Evolutionary conservation across 2,329 filamentous ascomycete genomes (phyloP), one percentile per base, ranked within the genome.

Genomic region (Ceratocystis eucalypticola): DNA sequence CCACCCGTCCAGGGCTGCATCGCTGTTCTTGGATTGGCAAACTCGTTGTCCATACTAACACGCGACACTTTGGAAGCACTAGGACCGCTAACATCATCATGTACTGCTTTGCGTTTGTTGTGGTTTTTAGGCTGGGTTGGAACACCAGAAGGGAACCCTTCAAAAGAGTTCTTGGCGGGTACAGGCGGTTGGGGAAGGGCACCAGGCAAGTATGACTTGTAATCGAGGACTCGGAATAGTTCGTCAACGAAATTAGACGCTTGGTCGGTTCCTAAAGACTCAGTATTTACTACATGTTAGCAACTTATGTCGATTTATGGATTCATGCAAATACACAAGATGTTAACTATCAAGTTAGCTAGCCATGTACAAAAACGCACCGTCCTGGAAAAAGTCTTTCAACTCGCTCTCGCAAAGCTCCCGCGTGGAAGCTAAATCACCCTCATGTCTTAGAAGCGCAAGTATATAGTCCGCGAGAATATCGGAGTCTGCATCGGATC

Each of bases 381-480:
- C 82, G 71, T 90, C 86, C 71, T 84, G 84, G 20, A 93, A 76
- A 73, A 93, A 93, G 72, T 92, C 88, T 1, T 83, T 82, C 50
- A 93, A 84, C 74, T 91, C 87, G 65, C 83, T 80, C 72, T 89
- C 80, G 74, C 88, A 91, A 64, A 88, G 82, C 71, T 81, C 78
- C 71, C 84, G 82, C 65, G 91, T 85, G 22, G 82, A 79, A n/a
- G 80, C 79, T 50, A 81, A 77, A 63, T 84, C 80, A 69, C 86
- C 87, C 69, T 88, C 85, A 65, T 69, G 70, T 69, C 84, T 83
- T 59, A 93, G 77, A 22, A 94, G 81, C 5, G 88, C 89, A 69
- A 92, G 80, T n/a, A 93, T 87, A 73, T 92, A 94, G 71, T 94
- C 89, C 61, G 88, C 89, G 2, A 94, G 84, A 4, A 93, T 88